Percentiles rank a stretch among this genome's conserved stretches.
Evolutionary conservation across 148 eudicot species (phyloP).

Genomic region (Vaccinium macrocarpon): DNA sequence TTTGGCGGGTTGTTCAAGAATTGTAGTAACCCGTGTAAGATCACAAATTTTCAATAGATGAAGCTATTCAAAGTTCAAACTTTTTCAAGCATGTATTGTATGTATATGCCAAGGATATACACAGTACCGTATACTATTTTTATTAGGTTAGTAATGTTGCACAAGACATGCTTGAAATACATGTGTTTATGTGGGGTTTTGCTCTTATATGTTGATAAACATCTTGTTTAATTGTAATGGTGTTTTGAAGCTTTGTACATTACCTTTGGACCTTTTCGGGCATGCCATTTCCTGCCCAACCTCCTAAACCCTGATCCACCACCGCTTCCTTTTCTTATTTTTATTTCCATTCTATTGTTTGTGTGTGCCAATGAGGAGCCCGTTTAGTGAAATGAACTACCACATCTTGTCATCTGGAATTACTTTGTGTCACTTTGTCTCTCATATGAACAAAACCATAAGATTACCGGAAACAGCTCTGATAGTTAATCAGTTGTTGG

Average conservation of each 20-base stretch:
- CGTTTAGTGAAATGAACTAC: not conserved
- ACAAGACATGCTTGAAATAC: not conserved
- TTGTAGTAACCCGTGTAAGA: not conserved
- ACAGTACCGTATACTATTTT: not conserved
- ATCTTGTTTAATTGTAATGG: not conserved
- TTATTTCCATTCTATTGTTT: not conserved
- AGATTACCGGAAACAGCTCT: not conserved
- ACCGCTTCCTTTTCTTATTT: not conserved
- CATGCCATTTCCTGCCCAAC: not conserved
- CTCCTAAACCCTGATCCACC: not conserved
- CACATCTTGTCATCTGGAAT: not conserved
- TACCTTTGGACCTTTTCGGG: not conserved
- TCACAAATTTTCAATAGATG: not conserved
- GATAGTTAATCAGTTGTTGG: not conserved
- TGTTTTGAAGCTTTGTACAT: slow-evolving; percentile 3
- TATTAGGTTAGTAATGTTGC: not conserved
- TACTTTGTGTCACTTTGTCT: not conserved
- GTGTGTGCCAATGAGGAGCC: not conserved
- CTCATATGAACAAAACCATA: not conserved
- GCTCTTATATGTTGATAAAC: not conserved
- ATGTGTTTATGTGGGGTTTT: not conserved
- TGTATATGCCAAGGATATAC: not conserved
- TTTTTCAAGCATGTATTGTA: too few species aligned
- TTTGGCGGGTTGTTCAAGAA: not conserved
- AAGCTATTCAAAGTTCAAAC: not conserved